Evolutionary conservation across 805 yeast genomes (phyloP), one percentile per base, ranked within the genome.

Genomic region (Metschnikowia santaceciliae): DNA sequence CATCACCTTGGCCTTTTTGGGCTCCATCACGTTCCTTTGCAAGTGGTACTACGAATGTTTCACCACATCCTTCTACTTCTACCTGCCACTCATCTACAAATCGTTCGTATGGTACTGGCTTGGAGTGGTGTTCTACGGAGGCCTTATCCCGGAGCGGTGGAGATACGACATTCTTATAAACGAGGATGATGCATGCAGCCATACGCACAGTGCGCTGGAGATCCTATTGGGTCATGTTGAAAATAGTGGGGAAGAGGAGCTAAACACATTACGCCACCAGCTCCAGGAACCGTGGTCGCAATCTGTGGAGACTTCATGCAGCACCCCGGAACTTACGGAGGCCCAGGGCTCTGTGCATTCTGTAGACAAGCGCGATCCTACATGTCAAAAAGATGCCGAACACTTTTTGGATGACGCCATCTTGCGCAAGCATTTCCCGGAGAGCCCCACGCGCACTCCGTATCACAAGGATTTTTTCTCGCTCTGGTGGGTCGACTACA

Each of bases 51-150:
- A 78, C 50, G 81, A 82, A 48, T 90, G 95, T 1, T 60, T 82
- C 15, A 42, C 61, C 8, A 70, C 74, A 41, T 76, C 95, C 0
- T 60, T 82, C 32, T 51, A 58, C 19, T 79, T 83, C 62, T 85
- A 85, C 61, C 49, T 75, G 2, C 97, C 98, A 13, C 74, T 92
- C 39, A 52, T 61, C n/a, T 70, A 81, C 51, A 83, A 83, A 69
- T 83, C 91, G 52, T 76, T 90, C 50, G 72, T 76, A 6, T 86
- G 91, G 82, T 92, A 92, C 63, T 69, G 83, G 54, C 62, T 79
- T 0, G 99, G 99, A 14, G 96, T 91, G 15, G 79, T 85, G 5
- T 88, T 91, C 62, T 92, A 92, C 67, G 96, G 95, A 5, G 80
- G 88, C 8, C 77, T 91, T 47, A 81, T 91, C 37, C 98, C 98